Base-by-base conservation (phyloP, 2,329 filamentous ascomycete species). In the Alternaria angustiovoidea region DNA sequence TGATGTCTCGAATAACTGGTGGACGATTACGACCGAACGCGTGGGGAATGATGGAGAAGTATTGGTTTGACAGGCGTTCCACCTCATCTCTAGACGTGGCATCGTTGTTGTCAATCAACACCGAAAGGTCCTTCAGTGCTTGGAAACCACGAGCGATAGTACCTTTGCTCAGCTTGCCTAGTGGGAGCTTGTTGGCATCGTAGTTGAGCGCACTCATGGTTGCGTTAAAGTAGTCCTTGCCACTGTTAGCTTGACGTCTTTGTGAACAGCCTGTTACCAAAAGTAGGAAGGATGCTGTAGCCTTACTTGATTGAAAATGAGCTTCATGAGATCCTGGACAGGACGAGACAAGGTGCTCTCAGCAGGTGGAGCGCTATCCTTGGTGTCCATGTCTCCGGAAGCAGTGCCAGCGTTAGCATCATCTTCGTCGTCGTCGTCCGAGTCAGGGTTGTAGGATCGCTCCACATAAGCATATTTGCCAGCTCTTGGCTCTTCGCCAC, bases 1-100 rank as follows among this genome's bases (percentile, higher is more conserved):
- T 66, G 20, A 85, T 73, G 39, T 80, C 80, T 34, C 76, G 75
- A 69, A 96, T 91, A 66, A 94, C 72, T 0, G 91, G 91, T 0
- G 92, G 91, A 0, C 89, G 84, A 44, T 87, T 86, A 32, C 92
- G 89, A 8, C 92, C 91, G 76, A 95, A 94, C 32, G 82, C 86
- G 72, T 96, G 93, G 0, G 93, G 93, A 62, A 97, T 96, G 41
- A 91, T 81, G 0, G 90, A 91, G 76, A 94, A 95, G 78, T 92
- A 96, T 11, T 84, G 81, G 70, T 96, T 94, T 32, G 92, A 94
- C 2, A 94, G 80, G 0, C 85, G 74, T 67, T 91, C 88, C 1
- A 85, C 83, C 0, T 87, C 86, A 42, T 80, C 73, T 11, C 78
- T 75, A 0, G 68, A 54, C 0, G 86, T 86, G 0, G 86, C 75